phyloP scores from a whole-genome alignment of 108 stramenopile species.

The Epithemia pelagica region DNA sequence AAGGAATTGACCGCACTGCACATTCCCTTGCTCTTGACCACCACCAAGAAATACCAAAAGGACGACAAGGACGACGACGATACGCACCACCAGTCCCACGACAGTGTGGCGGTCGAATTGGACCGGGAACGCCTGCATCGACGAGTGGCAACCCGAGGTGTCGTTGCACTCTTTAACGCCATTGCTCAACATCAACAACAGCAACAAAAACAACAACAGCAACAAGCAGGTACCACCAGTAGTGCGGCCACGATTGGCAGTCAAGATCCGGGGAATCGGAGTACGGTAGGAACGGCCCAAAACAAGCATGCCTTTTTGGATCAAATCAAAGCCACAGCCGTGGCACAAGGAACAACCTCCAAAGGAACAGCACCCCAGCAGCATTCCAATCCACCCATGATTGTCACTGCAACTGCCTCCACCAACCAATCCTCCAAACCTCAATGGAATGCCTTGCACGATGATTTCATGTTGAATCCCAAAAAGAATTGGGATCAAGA shows the following conservation, averaged over 20 bases:
- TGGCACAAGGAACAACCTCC: neutral
- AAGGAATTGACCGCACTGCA: conserved; percentile 63
- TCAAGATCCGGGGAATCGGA: too few species aligned
- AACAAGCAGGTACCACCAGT: conserved; percentile 1
- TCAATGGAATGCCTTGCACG: conserved; percentile 77
- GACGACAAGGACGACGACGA: neutral
- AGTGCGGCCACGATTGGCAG: conserved; percentile 17
- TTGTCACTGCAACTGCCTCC: neutral
- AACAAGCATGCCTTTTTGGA: conserved; percentile 80
- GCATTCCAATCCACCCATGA: neutral
- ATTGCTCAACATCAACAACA: conserved; percentile 73
- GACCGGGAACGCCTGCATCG: conserved; percentile 77
- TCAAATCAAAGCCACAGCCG: conserved; percentile 63
- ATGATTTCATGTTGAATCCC: conserved; percentile 34
- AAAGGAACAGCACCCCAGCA: too few species aligned
- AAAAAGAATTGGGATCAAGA: conserved; percentile 19
- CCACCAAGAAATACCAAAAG: conserved; percentile 21
- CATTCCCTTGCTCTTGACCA: conserved; percentile 62
- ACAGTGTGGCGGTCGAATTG: conserved; percentile 38
- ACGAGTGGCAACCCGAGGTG: conserved; percentile 82
- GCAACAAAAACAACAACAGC: conserved; percentile 28
- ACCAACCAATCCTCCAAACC: conserved; percentile 7
- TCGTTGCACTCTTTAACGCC: conserved; percentile 86
- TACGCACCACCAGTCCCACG: conserved; percentile 8
- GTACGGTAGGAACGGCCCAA: neutral